Conservation (phyloP, 148 eudicot species). For the Agrostemma githago region DNA sequence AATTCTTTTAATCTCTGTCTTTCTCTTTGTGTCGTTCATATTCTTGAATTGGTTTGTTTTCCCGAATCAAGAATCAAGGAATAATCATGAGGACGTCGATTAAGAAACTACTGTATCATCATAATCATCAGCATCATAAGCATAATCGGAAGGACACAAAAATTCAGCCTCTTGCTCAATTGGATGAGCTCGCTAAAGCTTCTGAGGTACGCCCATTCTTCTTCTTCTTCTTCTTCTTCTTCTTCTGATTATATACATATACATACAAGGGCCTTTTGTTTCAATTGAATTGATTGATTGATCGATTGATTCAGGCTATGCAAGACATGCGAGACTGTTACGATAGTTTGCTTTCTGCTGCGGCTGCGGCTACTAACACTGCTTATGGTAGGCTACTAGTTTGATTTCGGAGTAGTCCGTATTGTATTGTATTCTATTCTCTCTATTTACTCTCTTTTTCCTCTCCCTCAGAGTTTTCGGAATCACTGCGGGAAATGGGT, state of each 20-base stretch:
- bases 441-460: too few species aligned
- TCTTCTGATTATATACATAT: too few species aligned
- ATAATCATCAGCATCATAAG: constrained; percentile 27
- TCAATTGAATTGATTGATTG: neutral
- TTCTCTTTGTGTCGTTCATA: too few species aligned
- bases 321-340: constrained; percentile 86
- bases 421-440: too few species aligned
- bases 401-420: neutral
- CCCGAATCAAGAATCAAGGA: neutral
- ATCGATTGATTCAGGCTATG: constrained; percentile 56
- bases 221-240: neutral
- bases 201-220: constrained; percentile 44
- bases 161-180: constrained; percentile 48
- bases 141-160: constrained; percentile 39
- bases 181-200: constrained; percentile 71
- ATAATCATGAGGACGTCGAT: constrained; percentile 64
- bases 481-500: constrained; percentile 92
- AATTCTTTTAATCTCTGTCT: too few species aligned
- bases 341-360: constrained; percentile 86
- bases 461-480: constrained; percentile 72
- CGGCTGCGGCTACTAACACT: constrained; percentile 77
- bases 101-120: constrained; percentile 49
- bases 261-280: neutral
- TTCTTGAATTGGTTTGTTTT: neutral
- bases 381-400: constrained; percentile 61